Evolutionary conservation across 345 rosid genomes (phyloP).

Genomic region (Syzygium aqueum): DNA sequence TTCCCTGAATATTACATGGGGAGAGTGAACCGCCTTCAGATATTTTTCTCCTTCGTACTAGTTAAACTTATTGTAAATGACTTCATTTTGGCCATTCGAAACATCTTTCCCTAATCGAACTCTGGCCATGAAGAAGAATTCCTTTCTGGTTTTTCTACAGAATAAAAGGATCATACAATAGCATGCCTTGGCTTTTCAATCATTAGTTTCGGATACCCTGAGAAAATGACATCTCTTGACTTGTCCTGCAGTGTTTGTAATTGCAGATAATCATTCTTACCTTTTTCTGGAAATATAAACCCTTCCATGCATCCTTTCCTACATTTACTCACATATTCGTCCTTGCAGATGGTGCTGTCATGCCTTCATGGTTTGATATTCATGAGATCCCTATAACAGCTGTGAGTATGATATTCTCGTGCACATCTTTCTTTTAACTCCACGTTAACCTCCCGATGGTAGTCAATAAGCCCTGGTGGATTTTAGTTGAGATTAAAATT

Average conservation of each 20-base stretch:
- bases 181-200: not conserved
- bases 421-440: not conserved
- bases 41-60: not conserved
- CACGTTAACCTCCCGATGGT: not conserved
- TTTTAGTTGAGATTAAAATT: not conserved
- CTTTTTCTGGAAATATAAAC: not conserved
- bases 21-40: not conserved
- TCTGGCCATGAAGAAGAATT: not conserved
- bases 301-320: not conserved
- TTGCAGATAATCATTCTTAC: not conserved
- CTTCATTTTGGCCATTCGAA: not conserved
- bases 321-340: not conserved
- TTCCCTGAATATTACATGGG: not conserved
- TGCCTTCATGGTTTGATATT: constrained; percentile 96
- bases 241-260: not conserved
- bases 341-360: constrained; percentile 65
- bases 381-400: constrained; percentile 78
- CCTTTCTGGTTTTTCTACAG: not conserved
- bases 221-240: not conserved
- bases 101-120: not conserved
- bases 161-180: not conserved
- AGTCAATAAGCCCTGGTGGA: not conserved
- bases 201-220: not conserved
- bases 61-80: not conserved
- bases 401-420: constrained; percentile 27